These are phyloP conservation scores for Lineolata rhizophorae DNA, from an alignment of 495 filamentous ascomycete species.

Conservation along the genomic window DNA sequence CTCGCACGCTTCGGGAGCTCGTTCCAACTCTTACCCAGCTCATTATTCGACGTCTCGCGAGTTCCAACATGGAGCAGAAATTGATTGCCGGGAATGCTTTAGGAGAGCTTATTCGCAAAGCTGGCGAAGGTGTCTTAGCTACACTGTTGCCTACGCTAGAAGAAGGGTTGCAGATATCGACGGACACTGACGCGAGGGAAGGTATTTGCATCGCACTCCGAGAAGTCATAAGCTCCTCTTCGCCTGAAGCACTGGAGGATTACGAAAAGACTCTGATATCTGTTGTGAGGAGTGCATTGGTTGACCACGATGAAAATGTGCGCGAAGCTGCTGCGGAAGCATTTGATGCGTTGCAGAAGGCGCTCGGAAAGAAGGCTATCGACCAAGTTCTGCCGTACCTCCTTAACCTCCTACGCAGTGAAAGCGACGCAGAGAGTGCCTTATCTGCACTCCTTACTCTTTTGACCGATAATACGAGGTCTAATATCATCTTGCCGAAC, in stretches of 20 bases:
- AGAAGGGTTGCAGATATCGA: slow-evolving; percentile 70
- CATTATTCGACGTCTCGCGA: slow-evolving; percentile 82
- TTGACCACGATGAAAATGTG: slow-evolving; percentile 73
- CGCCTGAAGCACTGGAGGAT: slow-evolving; percentile 71
- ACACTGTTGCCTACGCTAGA: slow-evolving; percentile 80
- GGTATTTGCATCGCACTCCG: slow-evolving; percentile 92
- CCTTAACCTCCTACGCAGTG: slow-evolving; percentile 61
- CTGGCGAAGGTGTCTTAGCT: slow-evolving; percentile 77
- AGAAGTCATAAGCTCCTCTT: slow-evolving; percentile 83
- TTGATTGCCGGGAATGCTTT: slow-evolving; percentile 93
- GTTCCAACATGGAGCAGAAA: slow-evolving; percentile 94
- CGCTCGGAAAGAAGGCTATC: slow-evolving; percentile 78
- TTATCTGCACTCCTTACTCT: slow-evolving; percentile 79
- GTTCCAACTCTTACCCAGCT: slow-evolving; percentile 84
- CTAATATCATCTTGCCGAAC: slow-evolving; percentile 90
- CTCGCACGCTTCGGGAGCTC: slow-evolving; percentile 81
- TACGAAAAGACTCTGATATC: slow-evolving; percentile 89
- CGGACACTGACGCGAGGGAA: slow-evolving; percentile 84
- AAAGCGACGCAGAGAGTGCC: slow-evolving; percentile 78
- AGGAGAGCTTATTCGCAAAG: slow-evolving; percentile 89
- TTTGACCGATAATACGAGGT: slow-evolving; percentile 77
- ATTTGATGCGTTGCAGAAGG: slow-evolving; percentile 82
- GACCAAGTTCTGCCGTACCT: slow-evolving; percentile 90
- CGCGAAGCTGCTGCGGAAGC: slow-evolving; percentile 92
- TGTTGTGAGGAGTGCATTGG: slow-evolving; percentile 79